Conservation (phyloP, 192 early-diverging fungal species). For the Spinellus fusiger region DNA sequence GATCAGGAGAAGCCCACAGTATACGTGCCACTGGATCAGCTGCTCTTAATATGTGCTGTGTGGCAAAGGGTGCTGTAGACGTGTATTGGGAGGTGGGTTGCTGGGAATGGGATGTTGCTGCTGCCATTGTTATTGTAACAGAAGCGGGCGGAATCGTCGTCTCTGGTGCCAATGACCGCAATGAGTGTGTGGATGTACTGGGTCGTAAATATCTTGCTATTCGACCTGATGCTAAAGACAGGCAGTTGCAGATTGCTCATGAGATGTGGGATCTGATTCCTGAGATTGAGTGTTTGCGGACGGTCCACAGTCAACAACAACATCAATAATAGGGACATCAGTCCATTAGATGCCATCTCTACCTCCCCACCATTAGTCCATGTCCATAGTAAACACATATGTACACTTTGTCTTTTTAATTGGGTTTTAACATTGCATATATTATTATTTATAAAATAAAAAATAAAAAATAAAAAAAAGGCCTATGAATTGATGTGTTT, state of each 20-base stretch:
- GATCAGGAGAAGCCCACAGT: conserved; percentile 49
- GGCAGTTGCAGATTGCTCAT: conserved; percentile 48
- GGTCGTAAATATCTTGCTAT: conserved; percentile 49
- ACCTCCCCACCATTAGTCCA: no score
- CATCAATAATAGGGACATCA: no score
- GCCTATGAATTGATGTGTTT: no score
- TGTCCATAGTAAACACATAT: no score
- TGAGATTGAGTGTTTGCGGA: no score
- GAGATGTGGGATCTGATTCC: conserved; percentile 57
- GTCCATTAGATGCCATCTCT: no score
- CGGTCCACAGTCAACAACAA: no score
- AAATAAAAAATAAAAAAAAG: no score
- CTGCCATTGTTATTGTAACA: conserved; percentile 73
- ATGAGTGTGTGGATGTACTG: conserved; percentile 33
- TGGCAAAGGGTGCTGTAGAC: conserved; percentile 80
- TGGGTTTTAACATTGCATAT: no score
- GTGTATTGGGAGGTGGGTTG: conserved; percentile 89
- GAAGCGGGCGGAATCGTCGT: conserved; percentile 83
- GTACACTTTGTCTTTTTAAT: no score
- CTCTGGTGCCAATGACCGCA: conserved; percentile 39
- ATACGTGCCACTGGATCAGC: conserved; percentile 75
- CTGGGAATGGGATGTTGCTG: conserved; percentile 81
- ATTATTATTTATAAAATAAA: no score
- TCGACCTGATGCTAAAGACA: conserved; percentile 37
- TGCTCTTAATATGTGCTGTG: conserved; percentile 68